These are phyloP conservation scores for Stachybotrys elegans DNA, from an alignment of 2,329 filamentous ascomycete species.

Conservation along the genomic window DNA sequence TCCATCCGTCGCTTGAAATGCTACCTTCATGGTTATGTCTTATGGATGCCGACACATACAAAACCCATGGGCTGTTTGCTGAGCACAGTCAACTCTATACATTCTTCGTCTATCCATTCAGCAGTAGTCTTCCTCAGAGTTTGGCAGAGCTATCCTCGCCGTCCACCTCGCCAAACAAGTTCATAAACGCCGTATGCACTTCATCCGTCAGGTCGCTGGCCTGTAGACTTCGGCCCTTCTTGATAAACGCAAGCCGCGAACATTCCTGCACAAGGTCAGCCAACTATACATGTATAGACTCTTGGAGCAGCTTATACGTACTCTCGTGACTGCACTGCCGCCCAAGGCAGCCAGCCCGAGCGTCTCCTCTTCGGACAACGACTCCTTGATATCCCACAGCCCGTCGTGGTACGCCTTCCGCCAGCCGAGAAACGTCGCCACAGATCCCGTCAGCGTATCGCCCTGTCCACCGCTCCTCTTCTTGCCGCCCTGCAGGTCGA, in stretches of 20 bases:
- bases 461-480: constrained; percentile 95
- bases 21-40: too few relatives aligned
- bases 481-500: constrained; percentile 72
- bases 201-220: constrained; percentile 91
- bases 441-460: constrained; percentile 84
- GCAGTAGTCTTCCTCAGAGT: constrained; percentile 19
- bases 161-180: constrained; percentile 69
- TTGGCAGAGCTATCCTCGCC: constrained; percentile 29
- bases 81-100: too few relatives aligned
- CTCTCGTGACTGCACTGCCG: constrained; percentile 81
- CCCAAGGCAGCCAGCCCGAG: constrained; percentile 79
- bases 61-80: too few relatives aligned
- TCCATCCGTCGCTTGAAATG: too few relatives aligned
- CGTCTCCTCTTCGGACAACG: constrained; percentile 51
- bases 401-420: constrained; percentile 78
- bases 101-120: neutral
- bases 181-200: constrained; percentile 75
- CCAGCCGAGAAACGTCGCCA: constrained; percentile 88
- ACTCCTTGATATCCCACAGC: constrained; percentile 61
- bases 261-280: constrained; percentile 51
- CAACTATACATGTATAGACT: neutral
- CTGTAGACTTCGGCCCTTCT: constrained; percentile 82
- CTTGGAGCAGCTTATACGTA: constrained; percentile 28
- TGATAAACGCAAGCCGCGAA: constrained; percentile 78
- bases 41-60: too few relatives aligned